Evolutionary conservation across 148 eudicot genomes (phyloP).

Genomic region (Simmondsia chinensis): DNA sequence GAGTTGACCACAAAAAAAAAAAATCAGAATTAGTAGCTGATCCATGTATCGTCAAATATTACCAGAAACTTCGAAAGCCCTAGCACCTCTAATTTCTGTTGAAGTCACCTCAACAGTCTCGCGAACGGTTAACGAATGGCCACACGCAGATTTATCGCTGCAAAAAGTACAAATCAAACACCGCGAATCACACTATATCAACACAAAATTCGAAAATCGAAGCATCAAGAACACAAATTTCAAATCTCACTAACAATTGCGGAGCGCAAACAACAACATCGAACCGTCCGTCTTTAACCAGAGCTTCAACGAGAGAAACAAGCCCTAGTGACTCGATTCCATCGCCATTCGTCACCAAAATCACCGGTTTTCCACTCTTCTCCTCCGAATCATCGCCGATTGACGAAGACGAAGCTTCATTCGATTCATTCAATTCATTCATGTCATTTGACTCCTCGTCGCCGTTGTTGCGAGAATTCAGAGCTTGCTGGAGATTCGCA

Average conservation of each 20-base stretch:
- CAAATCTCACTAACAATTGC: conserved; percentile 47
- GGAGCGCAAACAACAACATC: conserved; percentile 82
- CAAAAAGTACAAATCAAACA: conserved; percentile 2
- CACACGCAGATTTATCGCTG: conserved; percentile 83
- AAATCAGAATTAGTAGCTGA: neutral
- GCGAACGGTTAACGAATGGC: conserved; percentile 68
- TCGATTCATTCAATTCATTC: conserved; percentile 2
- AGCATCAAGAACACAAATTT: neutral
- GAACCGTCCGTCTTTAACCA: conserved; percentile 41
- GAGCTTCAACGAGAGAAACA: conserved; percentile 43
- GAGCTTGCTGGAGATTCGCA: conserved; percentile 55
- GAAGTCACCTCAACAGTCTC: conserved; percentile 76
- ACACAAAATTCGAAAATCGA: neutral
- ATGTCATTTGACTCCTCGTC: conserved; percentile 1
- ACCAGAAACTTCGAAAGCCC: conserved; percentile 90
- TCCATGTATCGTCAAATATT: conserved; percentile 1
- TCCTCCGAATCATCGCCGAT: conserved; percentile 8
- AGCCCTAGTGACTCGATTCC: conserved; percentile 85
- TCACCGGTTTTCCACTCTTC: conserved; percentile 31
- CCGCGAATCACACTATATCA: neutral
- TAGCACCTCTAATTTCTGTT: conserved; percentile 56
- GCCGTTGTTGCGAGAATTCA: conserved; percentile 20
- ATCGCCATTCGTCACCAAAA: conserved; percentile 73
- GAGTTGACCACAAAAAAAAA: neutral
- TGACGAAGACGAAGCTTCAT: conserved; percentile 2